A percentile compares a stretch with the other conserved stretches of the same genome.
phyloP scores from a whole-genome alignment of 208 protist species.

The Leishmania lainsoni region DNA sequence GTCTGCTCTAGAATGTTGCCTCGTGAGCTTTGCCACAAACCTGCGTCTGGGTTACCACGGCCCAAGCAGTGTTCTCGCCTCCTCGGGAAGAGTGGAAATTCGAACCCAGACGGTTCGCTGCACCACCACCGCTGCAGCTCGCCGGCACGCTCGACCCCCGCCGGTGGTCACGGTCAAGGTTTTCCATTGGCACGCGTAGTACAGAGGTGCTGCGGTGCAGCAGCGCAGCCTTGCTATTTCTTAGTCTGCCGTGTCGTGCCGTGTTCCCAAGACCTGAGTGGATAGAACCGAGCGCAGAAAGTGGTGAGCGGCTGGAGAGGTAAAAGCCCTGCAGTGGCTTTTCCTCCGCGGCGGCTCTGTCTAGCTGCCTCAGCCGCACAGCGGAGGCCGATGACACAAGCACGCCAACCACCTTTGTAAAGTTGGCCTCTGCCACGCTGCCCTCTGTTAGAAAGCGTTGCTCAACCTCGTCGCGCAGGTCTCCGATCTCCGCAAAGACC shows the following conservation, averaged over 20 bases:
- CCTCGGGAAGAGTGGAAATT: neutral
- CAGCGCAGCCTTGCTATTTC: neutral
- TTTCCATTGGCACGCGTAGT: conserved; percentile 23
- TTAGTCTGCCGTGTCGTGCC: neutral
- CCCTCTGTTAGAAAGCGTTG: conserved; percentile 44
- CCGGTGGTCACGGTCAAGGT: neutral
- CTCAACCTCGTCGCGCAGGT: conserved; percentile 47
- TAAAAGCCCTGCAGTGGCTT: conserved; percentile 17
- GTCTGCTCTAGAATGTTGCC: neutral
- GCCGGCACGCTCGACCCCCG: neutral
- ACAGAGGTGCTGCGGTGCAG: conserved; percentile 11
- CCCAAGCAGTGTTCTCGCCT: neutral
- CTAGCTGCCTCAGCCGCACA: neutral
- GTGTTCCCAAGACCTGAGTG: neutral
- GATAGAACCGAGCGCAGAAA: conserved; percentile 10
- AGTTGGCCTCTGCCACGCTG: conserved; percentile 43
- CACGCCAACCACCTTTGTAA: neutral
- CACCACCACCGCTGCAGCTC: neutral
- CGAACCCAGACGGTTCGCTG: neutral
- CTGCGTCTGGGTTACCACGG: neutral
- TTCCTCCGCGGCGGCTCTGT: neutral
- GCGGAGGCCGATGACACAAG: conserved; percentile 6
- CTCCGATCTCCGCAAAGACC: conserved; percentile 50
- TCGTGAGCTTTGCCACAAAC: too few species aligned
- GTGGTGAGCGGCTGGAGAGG: conserved; percentile 21